These are phyloP conservation scores for Poteriospumella lacustris DNA, from an alignment of 108 stramenopile genomes.

Conservation along the genomic window DNA sequence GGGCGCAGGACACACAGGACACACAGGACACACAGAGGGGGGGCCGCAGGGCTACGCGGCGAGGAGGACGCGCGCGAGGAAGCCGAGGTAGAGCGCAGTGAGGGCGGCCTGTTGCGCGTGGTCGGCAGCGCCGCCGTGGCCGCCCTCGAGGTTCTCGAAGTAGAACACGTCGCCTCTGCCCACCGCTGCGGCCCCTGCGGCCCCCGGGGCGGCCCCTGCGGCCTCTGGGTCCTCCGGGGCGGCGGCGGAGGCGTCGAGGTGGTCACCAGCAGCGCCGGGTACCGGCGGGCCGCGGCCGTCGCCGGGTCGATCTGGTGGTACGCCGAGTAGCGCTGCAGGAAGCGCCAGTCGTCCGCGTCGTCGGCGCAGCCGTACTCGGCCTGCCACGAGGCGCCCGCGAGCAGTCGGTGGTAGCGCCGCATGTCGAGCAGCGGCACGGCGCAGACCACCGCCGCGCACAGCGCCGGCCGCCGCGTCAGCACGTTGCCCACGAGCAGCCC, in stretches of 20 bases:
- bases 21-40: too few relatives aligned
- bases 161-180: constrained; percentile 61
- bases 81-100: too few relatives aligned
- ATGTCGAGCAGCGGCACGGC: constrained; percentile 92
- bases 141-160: constrained; percentile 90
- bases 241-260: constrained; percentile 78
- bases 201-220: not conserved
- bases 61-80: too few relatives aligned
- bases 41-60: too few relatives aligned
- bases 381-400: constrained; percentile 90
- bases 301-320: constrained; percentile 70
- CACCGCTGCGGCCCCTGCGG: not conserved
- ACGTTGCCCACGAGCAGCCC: constrained; percentile 83
- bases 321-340: constrained; percentile 72
- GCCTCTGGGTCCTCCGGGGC: constrained; percentile 62
- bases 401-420: constrained; percentile 62
- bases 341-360: constrained; percentile 78
- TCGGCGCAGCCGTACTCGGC: constrained; percentile 95
- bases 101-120: constrained; percentile 73
- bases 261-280: constrained; percentile 65
- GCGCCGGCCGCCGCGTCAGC: constrained; percentile 74
- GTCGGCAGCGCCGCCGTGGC: constrained; percentile 83
- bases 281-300: not conserved
- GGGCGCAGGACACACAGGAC: too few relatives aligned
- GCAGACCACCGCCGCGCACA: constrained; percentile 88